Base-by-base conservation (phyloP, 1,139 yeast genomes). In the Hansenula sp. region DNA sequence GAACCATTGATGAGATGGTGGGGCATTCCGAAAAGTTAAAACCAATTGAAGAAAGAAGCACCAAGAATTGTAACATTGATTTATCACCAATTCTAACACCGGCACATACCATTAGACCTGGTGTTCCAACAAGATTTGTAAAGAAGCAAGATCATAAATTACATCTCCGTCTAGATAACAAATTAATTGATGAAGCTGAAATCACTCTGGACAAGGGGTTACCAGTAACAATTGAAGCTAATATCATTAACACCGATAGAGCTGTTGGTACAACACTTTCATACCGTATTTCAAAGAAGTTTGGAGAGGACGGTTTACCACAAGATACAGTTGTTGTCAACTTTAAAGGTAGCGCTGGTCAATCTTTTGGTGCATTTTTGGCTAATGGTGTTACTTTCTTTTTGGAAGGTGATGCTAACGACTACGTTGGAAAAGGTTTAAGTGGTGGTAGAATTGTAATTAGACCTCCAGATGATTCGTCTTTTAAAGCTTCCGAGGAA, bases 321-420 rank as follows among this genome's bases (percentile, higher is more conserved):
- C 93, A 88, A 60, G 98, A 93, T 66, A 93, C 98, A 28, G 86
- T 93, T 55, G 97, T 91, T 58, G 97, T 90, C 44, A 86, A 91
- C 62, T 80, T 86, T 48, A 76, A 75, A 60, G 99, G 99, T 53
- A 85, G 94, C 46, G 99, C 99, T 31, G 99, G 99, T 62, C 99
- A 93, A 72, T 90, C 98, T 5, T 91, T 93, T 64, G 99, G 99
- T 72, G 98, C 98, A 1, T 93, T 88, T 75, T 76, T 93, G 59
- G 96, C 98, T 42, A 84, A 96, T 11, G 99, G 99, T 72, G 84
- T 93, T 51, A 93, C 98, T 16, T 79, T 93, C 60, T 96, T 89
- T 66, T 76, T 93, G 53, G 96, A 89, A 70, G 99, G 99, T 74
- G 99, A 93, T 67, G 89, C 96, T 55, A 93, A 93, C 63, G 99